A percentile compares a stretch with the other conserved stretches of the same genome.
These are phyloP conservation scores for Sclerotinia glacialis DNA, from an alignment of 2,329 filamentous ascomycete genomes.

Conservation along the genomic window DNA sequence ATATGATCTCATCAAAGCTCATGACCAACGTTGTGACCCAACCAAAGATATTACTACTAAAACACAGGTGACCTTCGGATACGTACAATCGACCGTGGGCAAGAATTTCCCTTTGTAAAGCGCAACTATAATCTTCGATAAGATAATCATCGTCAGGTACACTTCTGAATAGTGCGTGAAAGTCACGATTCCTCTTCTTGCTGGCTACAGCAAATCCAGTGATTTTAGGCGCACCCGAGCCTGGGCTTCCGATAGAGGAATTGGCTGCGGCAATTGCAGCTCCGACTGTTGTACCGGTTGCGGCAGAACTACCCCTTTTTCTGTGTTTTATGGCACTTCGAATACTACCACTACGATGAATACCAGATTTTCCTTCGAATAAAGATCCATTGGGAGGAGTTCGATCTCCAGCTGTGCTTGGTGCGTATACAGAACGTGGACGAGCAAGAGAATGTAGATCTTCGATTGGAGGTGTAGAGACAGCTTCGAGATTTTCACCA, in stretches of 20 bases:
- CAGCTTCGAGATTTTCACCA: slow-evolving; percentile 29
- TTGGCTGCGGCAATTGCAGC: slow-evolving; percentile 70
- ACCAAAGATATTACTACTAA: slow-evolving; percentile 97
- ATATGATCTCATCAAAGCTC: slow-evolving; percentile 96
- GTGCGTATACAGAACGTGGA: slow-evolving; percentile 53
- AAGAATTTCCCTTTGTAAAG: slow-evolving; percentile 90
- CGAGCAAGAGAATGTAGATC: slow-evolving; percentile 31
- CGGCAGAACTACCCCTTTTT: slow-evolving; percentile 77
- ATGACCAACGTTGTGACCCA: slow-evolving; percentile 98
- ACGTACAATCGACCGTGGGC: slow-evolving; percentile 92
- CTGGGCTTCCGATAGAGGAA: slow-evolving; percentile 64
- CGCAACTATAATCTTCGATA: slow-evolving; percentile 98
- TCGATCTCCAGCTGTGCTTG: slow-evolving; percentile 52
- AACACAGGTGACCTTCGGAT: slow-evolving; percentile 95
- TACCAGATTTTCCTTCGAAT: slow-evolving; percentile 57
- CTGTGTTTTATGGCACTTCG: slow-evolving; percentile 58
- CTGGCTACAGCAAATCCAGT: slow-evolving; percentile 95
- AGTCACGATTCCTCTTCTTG: slow-evolving; percentile 94
- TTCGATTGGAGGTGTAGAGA: slow-evolving; percentile 29
- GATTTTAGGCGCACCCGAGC: slow-evolving; percentile 64
- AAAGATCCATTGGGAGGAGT: slow-evolving; percentile 65
- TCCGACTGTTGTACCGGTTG: slow-evolving; percentile 58
- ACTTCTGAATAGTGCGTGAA: slow-evolving; percentile 89
- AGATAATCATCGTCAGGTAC: slow-evolving; percentile 97
- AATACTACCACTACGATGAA: slow-evolving; percentile 60